Conservation (phyloP, 2,329 filamentous ascomycete genomes). For the Didymella glomerata region DNA sequence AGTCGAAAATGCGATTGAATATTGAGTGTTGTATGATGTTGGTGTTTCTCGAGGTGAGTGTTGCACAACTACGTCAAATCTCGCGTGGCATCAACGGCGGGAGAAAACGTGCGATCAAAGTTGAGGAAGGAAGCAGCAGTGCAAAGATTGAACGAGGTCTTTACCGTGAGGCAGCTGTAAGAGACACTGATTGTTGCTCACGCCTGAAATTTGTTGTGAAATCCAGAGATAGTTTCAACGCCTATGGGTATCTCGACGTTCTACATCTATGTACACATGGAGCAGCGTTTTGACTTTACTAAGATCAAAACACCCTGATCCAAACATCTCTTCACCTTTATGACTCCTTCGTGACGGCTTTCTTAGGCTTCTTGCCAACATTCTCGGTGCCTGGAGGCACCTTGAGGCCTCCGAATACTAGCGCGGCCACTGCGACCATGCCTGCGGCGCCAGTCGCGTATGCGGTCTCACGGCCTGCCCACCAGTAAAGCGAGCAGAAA, state of each 20-base stretch:
- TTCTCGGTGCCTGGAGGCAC: conserved; percentile 61
- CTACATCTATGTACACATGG: background rate
- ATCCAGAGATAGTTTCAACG: background rate
- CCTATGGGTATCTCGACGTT: background rate
- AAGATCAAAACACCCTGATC: background rate
- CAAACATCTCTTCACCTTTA: background rate
- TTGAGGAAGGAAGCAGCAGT: background rate
- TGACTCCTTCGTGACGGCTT: conserved; percentile 10
- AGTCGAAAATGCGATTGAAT: background rate
- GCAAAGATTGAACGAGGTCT: background rate
- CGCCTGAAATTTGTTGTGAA: background rate
- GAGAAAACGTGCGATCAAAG: background rate
- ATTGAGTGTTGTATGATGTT: background rate
- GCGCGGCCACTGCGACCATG: conserved; percentile 75
- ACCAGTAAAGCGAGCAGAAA: conserved; percentile 98
- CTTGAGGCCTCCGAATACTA: conserved; percentile 77
- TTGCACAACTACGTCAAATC: background rate
- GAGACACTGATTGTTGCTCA: background rate
- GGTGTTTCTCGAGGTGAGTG: background rate
- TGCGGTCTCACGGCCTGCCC: conserved; percentile 87
- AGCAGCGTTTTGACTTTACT: background rate
- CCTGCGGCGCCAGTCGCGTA: conserved; percentile 83
- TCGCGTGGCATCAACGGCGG: background rate
- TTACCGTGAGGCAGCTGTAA: background rate
- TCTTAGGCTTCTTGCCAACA: conserved; percentile 36